Conservation (phyloP, 306 rosid genomes). For the Trifolium fragiferum region DNA sequence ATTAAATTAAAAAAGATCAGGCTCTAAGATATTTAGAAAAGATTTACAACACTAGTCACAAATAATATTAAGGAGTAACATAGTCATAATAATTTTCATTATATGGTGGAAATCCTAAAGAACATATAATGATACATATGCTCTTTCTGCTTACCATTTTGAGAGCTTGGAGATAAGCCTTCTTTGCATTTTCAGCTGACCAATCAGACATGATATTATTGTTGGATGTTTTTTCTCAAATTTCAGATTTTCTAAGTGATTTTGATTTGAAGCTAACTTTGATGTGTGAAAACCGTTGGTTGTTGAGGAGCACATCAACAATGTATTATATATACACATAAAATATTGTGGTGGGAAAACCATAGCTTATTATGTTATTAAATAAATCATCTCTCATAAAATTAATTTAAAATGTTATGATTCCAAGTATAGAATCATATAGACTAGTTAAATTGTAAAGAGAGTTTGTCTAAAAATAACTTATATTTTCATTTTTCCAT, state of each 20-base stretch:
- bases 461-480: too few relatives aligned
- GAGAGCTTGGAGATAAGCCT: constrained; percentile 56
- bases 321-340: constrained; percentile 24
- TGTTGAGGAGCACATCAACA: constrained; percentile 20
- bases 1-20: neutral
- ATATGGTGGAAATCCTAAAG: neutral
- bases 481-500: too few relatives aligned
- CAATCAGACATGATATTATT: constrained; percentile 50
- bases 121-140: neutral
- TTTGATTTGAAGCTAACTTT: constrained; percentile 31
- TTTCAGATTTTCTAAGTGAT: constrained; percentile 11
- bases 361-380: constrained; percentile 14
- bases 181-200: constrained; percentile 65
- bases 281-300: constrained; percentile 24
- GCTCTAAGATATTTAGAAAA: neutral
- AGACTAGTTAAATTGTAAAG: neutral
- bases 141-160: constrained; percentile 48
- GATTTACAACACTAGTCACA: too few relatives aligned
- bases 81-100: neutral
- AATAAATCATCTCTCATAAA: neutral
- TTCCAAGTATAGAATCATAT: neutral
- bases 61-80: too few relatives aligned
- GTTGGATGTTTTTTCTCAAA: neutral
- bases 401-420: neutral
- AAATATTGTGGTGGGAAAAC: constrained; percentile 17